Evolutionary conservation across 805 yeast genomes (phyloP).

Genomic region (Yarrowia sp.): DNA sequence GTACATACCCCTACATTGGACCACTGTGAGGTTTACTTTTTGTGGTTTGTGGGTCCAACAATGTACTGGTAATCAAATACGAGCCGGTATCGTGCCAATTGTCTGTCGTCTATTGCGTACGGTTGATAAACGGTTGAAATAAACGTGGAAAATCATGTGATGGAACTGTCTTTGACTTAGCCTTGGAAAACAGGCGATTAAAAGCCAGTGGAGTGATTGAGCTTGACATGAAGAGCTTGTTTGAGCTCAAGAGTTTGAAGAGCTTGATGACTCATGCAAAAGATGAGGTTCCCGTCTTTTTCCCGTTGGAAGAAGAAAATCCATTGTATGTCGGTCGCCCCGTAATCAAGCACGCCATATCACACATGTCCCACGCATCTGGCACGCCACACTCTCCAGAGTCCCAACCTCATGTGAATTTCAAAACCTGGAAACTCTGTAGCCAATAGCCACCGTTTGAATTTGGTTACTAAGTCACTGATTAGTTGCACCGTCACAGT

Average conservation of each 20-base stretch:
- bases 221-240: background rate
- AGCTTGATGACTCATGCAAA: background rate
- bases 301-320: no score
- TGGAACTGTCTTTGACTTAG: background rate
- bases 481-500: background rate
- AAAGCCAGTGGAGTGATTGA: background rate
- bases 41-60: constrained; percentile 1
- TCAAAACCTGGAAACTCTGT: constrained; percentile 17
- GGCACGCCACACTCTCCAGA: constrained; percentile 10
- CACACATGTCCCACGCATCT: constrained; percentile 7
- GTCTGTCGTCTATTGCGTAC: no score
- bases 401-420: constrained; percentile 23
- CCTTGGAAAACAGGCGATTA: background rate
- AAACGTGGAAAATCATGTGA: background rate
- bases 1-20: no score
- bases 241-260: no score
- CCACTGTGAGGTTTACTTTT: background rate
- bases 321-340: no score
- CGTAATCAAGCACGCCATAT: constrained; percentile 8
- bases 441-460: constrained; percentile 26
- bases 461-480: constrained; percentile 14
- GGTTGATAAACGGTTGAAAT: background rate
- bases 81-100: no score
- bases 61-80: background rate
- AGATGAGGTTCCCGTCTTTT: background rate